Base-by-base conservation (phyloP, 2,329 filamentous ascomycete genomes). In the Monosporascus sp. region DNA sequence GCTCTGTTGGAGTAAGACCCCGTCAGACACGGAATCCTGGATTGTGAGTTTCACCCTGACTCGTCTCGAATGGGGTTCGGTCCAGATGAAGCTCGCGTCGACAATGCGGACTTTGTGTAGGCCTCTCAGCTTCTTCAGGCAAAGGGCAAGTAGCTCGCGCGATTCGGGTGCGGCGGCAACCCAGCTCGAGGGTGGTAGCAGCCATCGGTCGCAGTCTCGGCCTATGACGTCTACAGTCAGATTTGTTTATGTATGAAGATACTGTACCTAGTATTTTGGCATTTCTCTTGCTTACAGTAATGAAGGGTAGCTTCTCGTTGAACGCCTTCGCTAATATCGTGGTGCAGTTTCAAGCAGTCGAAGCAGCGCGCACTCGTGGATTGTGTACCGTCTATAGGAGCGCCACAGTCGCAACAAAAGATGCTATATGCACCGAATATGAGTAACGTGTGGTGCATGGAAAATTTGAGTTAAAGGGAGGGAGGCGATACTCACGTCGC, bases 71-170 rank as follows among this genome's bases (percentile, higher is more conserved):
- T 99, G 94, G 11, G 94, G 93, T 72, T 99, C 94, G 1, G 94
- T 99, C 94, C 94, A 99, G 67, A 97, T 89, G 69, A 97, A 99
- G 65, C 85, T 89, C 47, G 94, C 94, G 69, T 99, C 94, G 65
- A 97, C 92, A 65, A 99, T 94, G 57, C 94, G 83, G 61, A 96
- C 89, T 76, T 94, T 96, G 70, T 87, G 85, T 58, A 99, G 75
- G 31, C 92, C 92, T 59, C 89, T 80, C 58, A 99, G 74, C 72
- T 94, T 95, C 68, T 90, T 87, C 60, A 99, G 78, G 72, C 94
- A 99, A 47, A 99, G 76, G 6, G 94, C 92, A 50, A 99, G 80
- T 54, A 99, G 80, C 75, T 99, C 94, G 73, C 92, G 86, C 44
- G 90, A 96, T 73, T 99, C 94, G 52, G 83, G 90, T 20, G 81